Base-by-base conservation (phyloP, 306 rosid genomes). In the Lathyrus sativus region DNA sequence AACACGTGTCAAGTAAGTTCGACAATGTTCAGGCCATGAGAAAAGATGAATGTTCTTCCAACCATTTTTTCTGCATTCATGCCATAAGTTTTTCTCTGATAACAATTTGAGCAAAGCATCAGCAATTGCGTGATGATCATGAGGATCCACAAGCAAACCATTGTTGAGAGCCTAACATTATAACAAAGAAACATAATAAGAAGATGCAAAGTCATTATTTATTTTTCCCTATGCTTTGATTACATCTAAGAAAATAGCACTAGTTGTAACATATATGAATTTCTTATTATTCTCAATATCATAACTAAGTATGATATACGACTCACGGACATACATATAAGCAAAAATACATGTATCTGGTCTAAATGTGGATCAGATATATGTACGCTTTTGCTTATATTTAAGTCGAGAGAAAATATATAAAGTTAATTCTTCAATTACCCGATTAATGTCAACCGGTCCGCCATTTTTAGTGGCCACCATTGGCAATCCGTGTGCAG, bases 401-500 rank as follows among this genome's bases (percentile, higher is more conserved):
- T 2, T 9, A 39, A 39, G 4, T 33, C 5, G 13, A 11, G 45
- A 41, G 45, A n/a, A 11, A 41, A 9, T 65, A 60, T 14, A 73
- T 17, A 68, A 12, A 49, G 35, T 35, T 19, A 48, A 57, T 12
- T 33, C 24, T 29, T 70, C 71, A 54, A 66, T 82, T 87, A 91
- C 97, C 89, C 74, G 80, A 68, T 88, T 76, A 77, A 91, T 91
- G 82, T 91, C 97, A 29, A 91, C 97, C 3, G 97, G 97, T 65
- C 97, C 97, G 13, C 97, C 97, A 33, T 91, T 91, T 79, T 87
- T 87, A 0, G 96, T 91, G 74, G 96, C 96, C 76, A 91, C 97
- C 91, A 83, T 79, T 9, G 97, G 97, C 68, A 91, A 88, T 29
- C 97, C 96, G 19, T 91, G 96, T 4, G 97, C 97, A n/a, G 97